Base-by-base conservation (phyloP, 2,329 filamentous ascomycete species). In the Teratosphaeria nubilosa region DNA sequence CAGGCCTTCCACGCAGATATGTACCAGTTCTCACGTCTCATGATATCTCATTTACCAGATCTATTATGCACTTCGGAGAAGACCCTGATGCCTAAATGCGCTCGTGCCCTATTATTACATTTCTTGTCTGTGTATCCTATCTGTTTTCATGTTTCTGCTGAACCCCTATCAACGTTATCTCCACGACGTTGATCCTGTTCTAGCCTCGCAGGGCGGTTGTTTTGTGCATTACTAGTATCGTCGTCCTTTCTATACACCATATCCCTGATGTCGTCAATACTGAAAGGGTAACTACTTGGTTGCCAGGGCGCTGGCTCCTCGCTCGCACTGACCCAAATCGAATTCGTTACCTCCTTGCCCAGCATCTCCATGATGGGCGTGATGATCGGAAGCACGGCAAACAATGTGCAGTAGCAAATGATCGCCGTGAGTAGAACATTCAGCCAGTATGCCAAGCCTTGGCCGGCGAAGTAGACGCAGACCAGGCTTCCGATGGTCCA, bases 401-500 rank as follows among this genome's bases (percentile, higher is more conserved):
- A 69, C 7, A 75, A 65, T 14, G 58, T 60, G 16, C 56, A 57
- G 59, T 74, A 75, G 22, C 68, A 72, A 2, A 72, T 72, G 16
- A 75, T 57, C 3, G 72, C 73, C 5, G 73, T 73, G 7, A 74
- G 59, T 7, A 72, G 62, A 14, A 74, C 68, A 25, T 71, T 73
- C 53, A 72, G 61, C 56, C 72, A 70, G 60, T 73, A 75, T 6
- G 63, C 58, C 41, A 73, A 62, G 3, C 62, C 66, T 3, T 63
- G 65, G 1, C 63, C 60, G 1, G 72, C 72, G 20, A 75, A 68
- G 58, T 68, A 64, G 2, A 74, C 64, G 62, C 72, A 67, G 32
- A 74, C 70, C 68, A 73, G 72, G 31, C 66, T 68, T 30, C 73
- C 73, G 64, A 72, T 73, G 53, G 65, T 69, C 73, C 73, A 75